A percentile compares a stretch with the other conserved stretches of the same genome.
phyloP scores from a whole-genome alignment of 2,329 filamentous ascomycete genomes.

The Fusarium sp. region DNA sequence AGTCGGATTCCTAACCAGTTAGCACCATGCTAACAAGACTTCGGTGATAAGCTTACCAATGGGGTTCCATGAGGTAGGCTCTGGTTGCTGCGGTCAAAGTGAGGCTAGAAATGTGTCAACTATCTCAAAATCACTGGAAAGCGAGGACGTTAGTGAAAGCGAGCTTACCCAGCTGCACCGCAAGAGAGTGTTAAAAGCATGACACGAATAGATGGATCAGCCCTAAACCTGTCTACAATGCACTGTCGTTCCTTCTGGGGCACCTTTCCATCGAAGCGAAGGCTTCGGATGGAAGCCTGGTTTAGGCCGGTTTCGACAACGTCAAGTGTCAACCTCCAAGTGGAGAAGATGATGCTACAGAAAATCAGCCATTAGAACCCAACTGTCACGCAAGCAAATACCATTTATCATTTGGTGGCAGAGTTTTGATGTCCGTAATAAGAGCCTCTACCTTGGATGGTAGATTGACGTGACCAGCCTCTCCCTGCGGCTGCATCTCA shows the following conservation, averaged over 20 bases:
- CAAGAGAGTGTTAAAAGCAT: slow-evolving; percentile 67
- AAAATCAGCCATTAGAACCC: slow-evolving; percentile 1
- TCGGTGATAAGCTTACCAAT: slow-evolving; percentile 52
- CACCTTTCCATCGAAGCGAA: slow-evolving; percentile 65
- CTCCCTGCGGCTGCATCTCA: background rate
- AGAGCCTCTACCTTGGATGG: slow-evolving; percentile 56
- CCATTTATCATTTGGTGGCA: slow-evolving; percentile 54
- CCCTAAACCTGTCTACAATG: slow-evolving; percentile 59
- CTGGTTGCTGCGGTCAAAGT: slow-evolving; percentile 64
- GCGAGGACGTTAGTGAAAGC: slow-evolving; percentile 31
- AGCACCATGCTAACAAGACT: fast-evolving
- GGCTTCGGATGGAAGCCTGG: slow-evolving; percentile 51
- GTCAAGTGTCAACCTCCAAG: slow-evolving; percentile 65
- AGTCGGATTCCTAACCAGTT: slow-evolving; percentile 56
- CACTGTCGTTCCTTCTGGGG: slow-evolving; percentile 58
- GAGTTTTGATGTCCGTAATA: slow-evolving; percentile 50
- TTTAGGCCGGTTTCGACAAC: slow-evolving; percentile 59
- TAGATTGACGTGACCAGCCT: background rate
- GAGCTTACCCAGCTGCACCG: slow-evolving; percentile 67
- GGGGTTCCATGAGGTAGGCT: slow-evolving; percentile 66
- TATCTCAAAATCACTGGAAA: background rate
- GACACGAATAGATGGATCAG: slow-evolving; percentile 56
- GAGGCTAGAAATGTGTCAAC: slow-evolving; percentile 51
- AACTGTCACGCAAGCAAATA: slow-evolving; percentile 20
- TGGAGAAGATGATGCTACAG: slow-evolving; percentile 66